These are phyloP conservation scores for Synchytrium microbalum DNA, from an alignment of 371 early-diverging fungal genomes.

Conservation along the genomic window DNA sequence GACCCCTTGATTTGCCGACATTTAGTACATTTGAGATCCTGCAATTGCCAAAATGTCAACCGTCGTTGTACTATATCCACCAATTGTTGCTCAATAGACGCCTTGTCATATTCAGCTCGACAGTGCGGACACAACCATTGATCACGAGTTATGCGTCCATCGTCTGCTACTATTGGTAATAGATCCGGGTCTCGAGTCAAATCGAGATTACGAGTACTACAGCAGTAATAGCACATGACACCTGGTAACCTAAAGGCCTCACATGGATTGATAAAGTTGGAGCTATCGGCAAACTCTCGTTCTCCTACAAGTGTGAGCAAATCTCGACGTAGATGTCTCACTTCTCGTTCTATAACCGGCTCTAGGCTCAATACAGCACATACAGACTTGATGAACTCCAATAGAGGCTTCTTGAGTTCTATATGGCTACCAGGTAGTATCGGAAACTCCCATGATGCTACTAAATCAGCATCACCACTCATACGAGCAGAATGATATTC, in stretches of 20 bases:
- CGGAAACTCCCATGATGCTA: conserved; percentile 46
- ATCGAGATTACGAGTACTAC: conserved; percentile 75
- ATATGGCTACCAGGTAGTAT: conserved; percentile 61
- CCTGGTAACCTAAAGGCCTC: conserved; percentile 65
- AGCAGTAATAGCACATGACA: conserved; percentile 83
- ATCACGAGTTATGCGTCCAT: conserved; percentile 6
- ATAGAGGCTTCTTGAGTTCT: conserved; percentile 43
- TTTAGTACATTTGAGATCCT: conserved; percentile 74
- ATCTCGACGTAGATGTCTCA: conserved; percentile 67
- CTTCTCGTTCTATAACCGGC: conserved; percentile 46
- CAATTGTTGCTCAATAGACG: conserved; percentile 67
- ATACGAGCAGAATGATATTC: conserved; percentile 11
- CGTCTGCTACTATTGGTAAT: conserved; percentile 35
- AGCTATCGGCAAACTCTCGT: conserved; percentile 70
- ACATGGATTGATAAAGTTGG: conserved; percentile 72
- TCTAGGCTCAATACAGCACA: conserved; percentile 70
- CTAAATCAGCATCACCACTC: not conserved
- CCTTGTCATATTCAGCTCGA: conserved; percentile 61
- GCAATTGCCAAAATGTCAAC: conserved; percentile 67
- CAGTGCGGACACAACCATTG: conserved; percentile 62
- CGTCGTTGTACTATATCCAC: conserved; percentile 55
- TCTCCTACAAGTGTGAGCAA: conserved; percentile 57
- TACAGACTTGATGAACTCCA: conserved; percentile 70
- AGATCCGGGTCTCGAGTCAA: conserved; percentile 75
- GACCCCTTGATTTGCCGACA: conserved; percentile 68